A percentile compares a stretch with the other conserved stretches of the same genome.
These are phyloP conservation scores for Coemansia sp. DNA, from an alignment of 371 early-diverging fungal genomes.

Conservation along the genomic window DNA sequence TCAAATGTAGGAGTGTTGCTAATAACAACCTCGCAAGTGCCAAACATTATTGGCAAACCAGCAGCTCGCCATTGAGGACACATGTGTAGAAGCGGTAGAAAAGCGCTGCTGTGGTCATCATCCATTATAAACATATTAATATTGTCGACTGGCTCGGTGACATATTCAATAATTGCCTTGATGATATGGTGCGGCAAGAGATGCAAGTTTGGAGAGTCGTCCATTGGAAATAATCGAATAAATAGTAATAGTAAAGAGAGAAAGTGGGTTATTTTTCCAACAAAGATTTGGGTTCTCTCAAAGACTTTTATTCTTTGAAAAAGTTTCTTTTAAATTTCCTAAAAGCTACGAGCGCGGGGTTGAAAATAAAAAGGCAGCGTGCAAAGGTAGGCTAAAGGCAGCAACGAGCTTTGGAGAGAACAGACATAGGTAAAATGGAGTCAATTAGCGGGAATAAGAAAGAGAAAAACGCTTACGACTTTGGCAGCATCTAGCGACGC, in stretches of 20 bases:
- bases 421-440: no score
- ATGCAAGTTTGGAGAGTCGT: not conserved
- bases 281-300: no score
- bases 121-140: constrained; percentile 2
- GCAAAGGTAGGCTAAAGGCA: no score
- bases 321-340: no score
- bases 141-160: not conserved
- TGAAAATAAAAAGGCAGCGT: no score
- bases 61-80: not conserved
- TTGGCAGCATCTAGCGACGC: not conserved
- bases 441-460: not conserved
- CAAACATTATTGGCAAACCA: not conserved
- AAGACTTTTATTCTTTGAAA: no score
- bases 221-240: no score
- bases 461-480: not conserved
- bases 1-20: not conserved
- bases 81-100: not conserved
- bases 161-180: not conserved
- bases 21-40: not conserved
- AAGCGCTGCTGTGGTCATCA: not conserved
- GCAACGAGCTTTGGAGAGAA: no score
- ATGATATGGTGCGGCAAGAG: constrained; percentile 2
- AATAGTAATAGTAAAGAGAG: not conserved
- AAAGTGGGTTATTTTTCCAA: not conserved
- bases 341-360: no score